Base-by-base conservation (phyloP, 345 rosid species). In the Capsella bursapastoris region DNA sequence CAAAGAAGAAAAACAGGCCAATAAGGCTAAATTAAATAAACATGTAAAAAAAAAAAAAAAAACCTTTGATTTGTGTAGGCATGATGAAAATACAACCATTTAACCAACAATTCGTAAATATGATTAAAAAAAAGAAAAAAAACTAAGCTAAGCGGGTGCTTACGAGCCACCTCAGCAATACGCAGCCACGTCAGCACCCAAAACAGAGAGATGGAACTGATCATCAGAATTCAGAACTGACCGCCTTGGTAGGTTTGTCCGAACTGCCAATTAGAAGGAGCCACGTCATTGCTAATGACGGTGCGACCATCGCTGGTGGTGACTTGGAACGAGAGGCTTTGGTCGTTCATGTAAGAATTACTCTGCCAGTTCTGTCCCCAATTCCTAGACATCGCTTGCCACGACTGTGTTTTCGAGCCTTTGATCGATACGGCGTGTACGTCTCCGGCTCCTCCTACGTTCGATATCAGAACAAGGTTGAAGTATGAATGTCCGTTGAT, bases 281-380 rank as follows among this genome's bases (percentile, higher is more conserved):
- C 97, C 8, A 71, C 84, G 63, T 88, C 35, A 82, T 83, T 41
- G 86, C 86, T 84, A n/a, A 90, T 84, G 18, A 91, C 44, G 4
- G 95, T 94, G 34, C 80, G 78, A 2, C 98, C 97, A 56, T 94
- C 97, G 41, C 98, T 91, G 4, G 98, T 83, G 29, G 96, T 94
- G 47, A 94, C 96, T 35, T 94, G 97, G 56, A 94, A 90, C 0
- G 98, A 94, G 44, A 94, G 86, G 66, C 86, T 80, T 67, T 91
- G 98, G 41, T 88, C 97, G 43, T 94, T 87, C 37, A 94, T 79
- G 76, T 85, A 83, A 12, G 90, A 82, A 52, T 94, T 94, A 85
- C 98, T 94, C 72, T 94, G 98, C 98, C 98, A 94, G 78, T 94
- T 94, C 75, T 94, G 98, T 10, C 98, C 98, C 98, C 98, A 94